Conservation (phyloP, 1,284 basidiomycete genomes). For the Fomitiporia mediterranea region DNA sequence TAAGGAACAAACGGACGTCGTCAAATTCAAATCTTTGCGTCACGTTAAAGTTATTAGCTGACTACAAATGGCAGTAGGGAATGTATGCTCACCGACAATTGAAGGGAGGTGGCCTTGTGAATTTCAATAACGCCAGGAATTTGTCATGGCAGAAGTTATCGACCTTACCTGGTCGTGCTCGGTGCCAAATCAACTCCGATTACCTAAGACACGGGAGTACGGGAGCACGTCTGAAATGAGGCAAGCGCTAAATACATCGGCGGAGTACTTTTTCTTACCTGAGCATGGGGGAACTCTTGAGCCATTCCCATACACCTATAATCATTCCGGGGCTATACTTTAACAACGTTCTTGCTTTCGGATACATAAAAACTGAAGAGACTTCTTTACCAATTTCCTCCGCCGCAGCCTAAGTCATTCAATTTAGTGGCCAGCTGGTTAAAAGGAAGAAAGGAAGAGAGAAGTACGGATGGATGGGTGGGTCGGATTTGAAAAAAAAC, state of each 20-base stretch:
- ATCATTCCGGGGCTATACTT: not conserved
- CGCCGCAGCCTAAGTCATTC: conserved; percentile 15
- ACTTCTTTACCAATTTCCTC: conserved; percentile 17
- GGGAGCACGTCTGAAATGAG: too few species aligned
- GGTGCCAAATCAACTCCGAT: conserved; percentile 22
- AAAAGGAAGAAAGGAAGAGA: too few species aligned
- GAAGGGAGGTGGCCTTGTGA: conserved; percentile 16
- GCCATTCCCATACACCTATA: conserved; percentile 23
- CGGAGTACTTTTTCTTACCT: conserved; percentile 3
- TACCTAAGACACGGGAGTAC: too few species aligned
- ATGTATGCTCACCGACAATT: conserved; percentile 20
- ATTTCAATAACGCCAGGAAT: not conserved
- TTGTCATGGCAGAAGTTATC: not conserved
- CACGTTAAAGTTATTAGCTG: not conserved
- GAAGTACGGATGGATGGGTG: not conserved
- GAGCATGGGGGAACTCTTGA: conserved; percentile 22
- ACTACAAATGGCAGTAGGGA: too few species aligned
- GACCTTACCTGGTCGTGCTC: conserved; percentile 14
- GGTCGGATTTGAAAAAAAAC: not conserved
- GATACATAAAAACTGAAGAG: not conserved
- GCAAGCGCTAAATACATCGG: too few species aligned
- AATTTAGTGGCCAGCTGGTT: not conserved
- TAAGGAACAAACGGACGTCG: conserved; percentile 10
- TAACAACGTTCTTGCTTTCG: not conserved
- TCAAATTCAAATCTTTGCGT: conserved; percentile 20